A percentile compares a stretch with the other conserved stretches of the same genome.
These are phyloP conservation scores for Pleurotus tuoliensis DNA, from an alignment of 768 basidiomycete species.

Conservation along the genomic window DNA sequence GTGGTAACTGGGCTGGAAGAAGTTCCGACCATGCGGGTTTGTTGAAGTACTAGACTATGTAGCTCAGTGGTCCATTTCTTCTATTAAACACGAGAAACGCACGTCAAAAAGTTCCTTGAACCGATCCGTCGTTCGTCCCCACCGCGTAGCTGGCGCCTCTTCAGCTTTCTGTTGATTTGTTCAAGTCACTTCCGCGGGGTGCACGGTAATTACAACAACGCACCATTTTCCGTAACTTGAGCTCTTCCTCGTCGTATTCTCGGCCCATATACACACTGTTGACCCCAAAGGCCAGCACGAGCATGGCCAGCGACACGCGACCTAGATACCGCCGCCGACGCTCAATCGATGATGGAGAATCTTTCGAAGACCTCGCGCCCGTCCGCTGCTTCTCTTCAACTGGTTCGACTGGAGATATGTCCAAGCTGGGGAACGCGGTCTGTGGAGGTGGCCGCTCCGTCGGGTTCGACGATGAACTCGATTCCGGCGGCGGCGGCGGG, in stretches of 20 bases:
- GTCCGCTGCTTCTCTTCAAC: conserved; percentile 48
- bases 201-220: conserved; percentile 17
- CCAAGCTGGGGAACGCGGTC: conserved; percentile 45
- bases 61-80: neutral
- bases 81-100: conserved; percentile 19
- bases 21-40: conserved; percentile 93
- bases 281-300: conserved; percentile 53
- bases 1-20: conserved; percentile 80
- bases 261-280: conserved; percentile 67
- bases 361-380: conserved; percentile 75
- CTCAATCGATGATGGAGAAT: conserved; percentile 77
- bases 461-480: conserved; percentile 6
- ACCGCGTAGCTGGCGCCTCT: conserved; percentile 57
- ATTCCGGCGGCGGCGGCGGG: conserved; percentile 3
- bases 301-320: conserved; percentile 47
- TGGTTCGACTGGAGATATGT: conserved; percentile 58
- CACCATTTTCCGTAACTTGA: conserved; percentile 61
- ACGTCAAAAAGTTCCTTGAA: conserved; percentile 69
- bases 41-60: conserved; percentile 69
- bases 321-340: conserved; percentile 55
- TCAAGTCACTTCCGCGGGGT: too few relatives aligned
- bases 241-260: conserved; percentile 74
- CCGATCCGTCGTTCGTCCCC: conserved; percentile 59
- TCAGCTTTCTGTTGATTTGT: conserved; percentile 43
- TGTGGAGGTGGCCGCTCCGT: conserved; percentile 17